Percentiles rank a stretch among this genome's conserved stretches.
Evolutionary conservation across 331 rosid genomes (phyloP).

Genomic region (Acacia concinna): DNA sequence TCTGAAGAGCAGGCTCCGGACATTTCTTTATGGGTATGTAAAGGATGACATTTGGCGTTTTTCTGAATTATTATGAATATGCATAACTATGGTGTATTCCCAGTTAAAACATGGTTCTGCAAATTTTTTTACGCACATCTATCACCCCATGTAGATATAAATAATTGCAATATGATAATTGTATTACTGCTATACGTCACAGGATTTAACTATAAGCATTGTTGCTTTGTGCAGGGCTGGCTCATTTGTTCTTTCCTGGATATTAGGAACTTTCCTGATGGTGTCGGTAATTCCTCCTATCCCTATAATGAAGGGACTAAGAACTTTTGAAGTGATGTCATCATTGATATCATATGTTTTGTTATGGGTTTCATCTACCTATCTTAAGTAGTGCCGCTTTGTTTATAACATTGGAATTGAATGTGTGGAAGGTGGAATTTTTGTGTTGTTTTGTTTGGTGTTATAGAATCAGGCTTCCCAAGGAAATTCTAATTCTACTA

Average conservation of each 20-base stretch:
- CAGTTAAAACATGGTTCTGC: neutral
- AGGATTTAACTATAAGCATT: slow-evolving; percentile 21
- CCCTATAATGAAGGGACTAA: slow-evolving; percentile 69
- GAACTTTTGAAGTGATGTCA: slow-evolving; percentile 85
- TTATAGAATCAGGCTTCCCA: neutral
- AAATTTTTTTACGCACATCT: neutral
- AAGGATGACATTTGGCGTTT: slow-evolving; percentile 17
- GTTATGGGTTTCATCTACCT: slow-evolving; percentile 93
- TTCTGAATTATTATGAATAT: neutral
- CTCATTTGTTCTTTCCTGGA: slow-evolving; percentile 81
- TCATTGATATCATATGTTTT: slow-evolving; percentile 73
- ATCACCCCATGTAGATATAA: neutral
- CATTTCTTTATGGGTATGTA: slow-evolving; percentile 81
- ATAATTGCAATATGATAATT: slow-evolving; percentile 11
- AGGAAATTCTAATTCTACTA: neutral
- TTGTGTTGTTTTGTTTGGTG: neutral
- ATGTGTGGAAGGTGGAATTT: neutral
- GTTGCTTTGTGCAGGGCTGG: slow-evolving; percentile 70
- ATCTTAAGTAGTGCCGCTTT: slow-evolving; percentile 53
- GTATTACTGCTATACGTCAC: neutral
- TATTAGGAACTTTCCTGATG: slow-evolving; percentile 97
- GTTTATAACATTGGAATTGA: neutral
- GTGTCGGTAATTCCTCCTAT: slow-evolving; percentile 90
- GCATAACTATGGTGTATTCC: slow-evolving; percentile 17
- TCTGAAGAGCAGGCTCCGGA: slow-evolving; percentile 72